Base-by-base conservation (phyloP, 139 green algal genomes). In the Tetradesmus obliquus region DNA sequence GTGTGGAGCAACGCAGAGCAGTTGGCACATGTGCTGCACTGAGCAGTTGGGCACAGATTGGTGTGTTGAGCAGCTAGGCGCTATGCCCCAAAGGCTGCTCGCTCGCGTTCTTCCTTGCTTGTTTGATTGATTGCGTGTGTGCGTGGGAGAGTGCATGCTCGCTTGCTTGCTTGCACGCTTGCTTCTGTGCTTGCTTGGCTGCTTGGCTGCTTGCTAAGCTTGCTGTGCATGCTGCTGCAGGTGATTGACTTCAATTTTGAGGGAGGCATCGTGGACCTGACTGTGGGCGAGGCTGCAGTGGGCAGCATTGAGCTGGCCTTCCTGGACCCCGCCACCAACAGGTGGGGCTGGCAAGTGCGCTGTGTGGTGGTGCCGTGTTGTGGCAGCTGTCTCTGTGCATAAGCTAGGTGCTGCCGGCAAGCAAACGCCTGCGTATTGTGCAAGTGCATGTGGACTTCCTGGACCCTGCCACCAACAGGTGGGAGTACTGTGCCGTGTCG, bases 251-350 rank as follows among this genome's bases (percentile, higher is more conserved):
- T 92, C 87, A 93, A 82, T 5, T 94, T 94, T 76, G 92, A 94
- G 79, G 71, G 79, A 53, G 93, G 93, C 24, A 24, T 82, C 58
- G 74, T 93, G 54, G 82, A 91, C 60, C 90, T 94, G n/a, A 81
- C 84, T 60, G 86, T 97, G 58, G 94, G 94, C 1, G 98, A 99
- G 93, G 97, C 97, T 53, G 82, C 95, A 82, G 96, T 99, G 6
- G 93, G 93, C 19, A 82, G 89, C 17, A 89, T 99, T 22, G 87
- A 93, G 1, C 95, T 99, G 82, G 80, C 93, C 4, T 99, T 97
- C 84, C 72, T 97, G 55, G 97, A 99, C 93, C 90, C 84, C 32
- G 92, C 97, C 80, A 98, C 94, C n/a, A 90, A 93, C 60, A 76
- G 66, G 66, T 76, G 66, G n/a, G 60, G 60, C 8, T 7, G 8